phyloP scores from a whole-genome alignment of 2,329 filamentous ascomycete species.

The Coniochaeta prunicola region DNA sequence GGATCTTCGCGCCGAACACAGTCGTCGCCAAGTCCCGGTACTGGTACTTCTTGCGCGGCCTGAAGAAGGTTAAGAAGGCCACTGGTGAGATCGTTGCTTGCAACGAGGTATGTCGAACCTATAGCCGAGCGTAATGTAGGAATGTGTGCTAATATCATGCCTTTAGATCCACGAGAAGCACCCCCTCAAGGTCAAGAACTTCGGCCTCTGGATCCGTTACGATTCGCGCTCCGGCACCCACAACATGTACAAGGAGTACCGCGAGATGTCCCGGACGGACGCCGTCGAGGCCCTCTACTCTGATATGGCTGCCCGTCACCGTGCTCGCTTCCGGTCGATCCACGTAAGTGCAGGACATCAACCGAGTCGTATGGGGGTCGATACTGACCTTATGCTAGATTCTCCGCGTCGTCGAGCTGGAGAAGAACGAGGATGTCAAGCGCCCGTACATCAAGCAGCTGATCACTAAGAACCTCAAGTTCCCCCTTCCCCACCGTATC shows the following conservation, averaged over 20 bases:
- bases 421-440: constrained; percentile 91
- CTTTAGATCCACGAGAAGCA: constrained; percentile 93
- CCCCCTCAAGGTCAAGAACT: constrained; percentile 99
- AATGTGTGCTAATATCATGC: constrained; percentile 1
- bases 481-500: constrained; percentile 96
- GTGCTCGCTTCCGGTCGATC: constrained; percentile 94
- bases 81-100: constrained; percentile 98
- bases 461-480: constrained; percentile 87
- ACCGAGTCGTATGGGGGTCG: neutral
- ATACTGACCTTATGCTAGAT: constrained; percentile 53
- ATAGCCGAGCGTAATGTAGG: too few relatives aligned
- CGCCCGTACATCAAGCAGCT: constrained; percentile 99
- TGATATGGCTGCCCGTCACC: constrained; percentile 99
- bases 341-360: constrained; percentile 63
- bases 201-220: constrained; percentile 99
- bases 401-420: constrained; percentile 94
- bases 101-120: constrained; percentile 67
- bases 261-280: constrained; percentile 93
- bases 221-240: constrained; percentile 99
- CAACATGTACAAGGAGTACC: constrained; percentile 99
- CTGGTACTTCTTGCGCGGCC: constrained; percentile 99
- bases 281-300: constrained; percentile 97
- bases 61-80: constrained; percentile 99
- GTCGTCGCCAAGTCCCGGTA: constrained; percentile 99
- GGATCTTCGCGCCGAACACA: constrained; percentile 96